Percentiles rank a stretch among this genome's conserved stretches.
Evolutionary conservation across 108 stramenopile species (phyloP).

Genomic region (Skeletonema tropicum): DNA sequence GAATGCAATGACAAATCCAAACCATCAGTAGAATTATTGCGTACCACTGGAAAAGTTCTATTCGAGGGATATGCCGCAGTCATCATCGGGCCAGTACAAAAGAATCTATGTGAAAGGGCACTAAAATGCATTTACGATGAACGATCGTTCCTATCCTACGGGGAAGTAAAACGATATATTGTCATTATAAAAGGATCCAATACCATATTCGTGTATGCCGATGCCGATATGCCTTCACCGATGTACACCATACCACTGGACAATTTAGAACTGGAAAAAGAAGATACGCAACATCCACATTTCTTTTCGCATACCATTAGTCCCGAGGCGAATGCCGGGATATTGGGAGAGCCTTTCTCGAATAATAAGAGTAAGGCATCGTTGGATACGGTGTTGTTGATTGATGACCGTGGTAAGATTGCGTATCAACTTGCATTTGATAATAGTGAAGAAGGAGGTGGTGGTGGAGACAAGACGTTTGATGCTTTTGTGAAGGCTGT

Average conservation of each 20-base stretch:
- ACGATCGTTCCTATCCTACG: conserved; percentile 64
- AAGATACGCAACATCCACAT: conserved; percentile 64
- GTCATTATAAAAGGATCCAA: conserved; percentile 43
- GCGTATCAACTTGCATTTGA: conserved; percentile 75
- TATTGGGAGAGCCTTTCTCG: not conserved
- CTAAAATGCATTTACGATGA: conserved; percentile 57
- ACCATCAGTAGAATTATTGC: conserved; percentile 39
- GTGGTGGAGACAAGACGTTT: conserved; percentile 1
- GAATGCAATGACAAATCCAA: not conserved
- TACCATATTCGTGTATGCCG: conserved; percentile 57
- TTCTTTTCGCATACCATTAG: conserved; percentile 56
- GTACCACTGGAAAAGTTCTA: conserved; percentile 31
- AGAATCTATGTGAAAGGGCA: conserved; percentile 43
- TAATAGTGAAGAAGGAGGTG: conserved; percentile 16
- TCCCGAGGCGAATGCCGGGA: conserved; percentile 49
- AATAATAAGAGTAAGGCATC: conserved; percentile 21
- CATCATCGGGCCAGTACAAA: conserved; percentile 50
- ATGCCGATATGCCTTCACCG: conserved; percentile 58
- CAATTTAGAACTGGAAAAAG: conserved; percentile 37
- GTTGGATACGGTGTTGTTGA: conserved; percentile 58
- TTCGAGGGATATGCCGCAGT: conserved; percentile 63
- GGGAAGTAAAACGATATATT: conserved; percentile 65
- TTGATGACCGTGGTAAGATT: conserved; percentile 48
- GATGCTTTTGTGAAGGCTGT: conserved; percentile 14
- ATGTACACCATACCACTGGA: conserved; percentile 64